Conservation (phyloP, 805 yeast species). For the Wickerhamiella spandovensis region DNA sequence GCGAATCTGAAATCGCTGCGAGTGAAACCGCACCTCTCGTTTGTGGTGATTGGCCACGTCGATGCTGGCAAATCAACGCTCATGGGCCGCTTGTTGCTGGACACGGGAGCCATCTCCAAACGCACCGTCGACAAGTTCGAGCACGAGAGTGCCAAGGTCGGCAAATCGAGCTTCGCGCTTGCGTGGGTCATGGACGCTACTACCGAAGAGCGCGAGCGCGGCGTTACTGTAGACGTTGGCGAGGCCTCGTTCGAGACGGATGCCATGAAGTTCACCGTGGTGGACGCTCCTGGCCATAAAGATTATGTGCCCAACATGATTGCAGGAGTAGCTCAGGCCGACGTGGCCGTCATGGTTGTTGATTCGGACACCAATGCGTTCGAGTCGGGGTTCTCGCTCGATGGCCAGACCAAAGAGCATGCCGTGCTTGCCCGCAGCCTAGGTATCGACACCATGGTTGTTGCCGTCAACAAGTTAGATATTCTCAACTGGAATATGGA, state of each 20-base stretch:
- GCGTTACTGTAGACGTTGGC: slow-evolving; percentile 69
- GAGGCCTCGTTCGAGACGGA: slow-evolving; percentile 52
- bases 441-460: slow-evolving; percentile 48
- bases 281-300: slow-evolving; percentile 77
- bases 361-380: slow-evolving; percentile 56
- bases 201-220: slow-evolving; percentile 56
- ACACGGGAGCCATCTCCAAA: slow-evolving; percentile 51
- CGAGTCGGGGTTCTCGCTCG: slow-evolving; percentile 51
- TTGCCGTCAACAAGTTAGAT: slow-evolving; percentile 64
- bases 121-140: slow-evolving; percentile 49
- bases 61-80: slow-evolving; percentile 78
- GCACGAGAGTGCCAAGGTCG: slow-evolving; percentile 50
- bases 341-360: slow-evolving; percentile 56
- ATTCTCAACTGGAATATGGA: slow-evolving; percentile 41
- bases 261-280: slow-evolving; percentile 45
- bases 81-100: slow-evolving; percentile 60
- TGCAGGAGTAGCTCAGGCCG: slow-evolving; percentile 71
- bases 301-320: slow-evolving; percentile 81
- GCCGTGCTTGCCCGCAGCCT: slow-evolving; percentile 51
- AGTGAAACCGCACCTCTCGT: slow-evolving; percentile 45
- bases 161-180: slow-evolving; percentile 67
- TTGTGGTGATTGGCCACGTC: slow-evolving; percentile 75
- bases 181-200: slow-evolving; percentile 85
- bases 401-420: slow-evolving; percentile 73
- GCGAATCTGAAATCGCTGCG: slow-evolving; percentile 3